phyloP scores from a whole-genome alignment of 768 basidiomycete genomes.

The Paxillus ammoniavirescens region DNA sequence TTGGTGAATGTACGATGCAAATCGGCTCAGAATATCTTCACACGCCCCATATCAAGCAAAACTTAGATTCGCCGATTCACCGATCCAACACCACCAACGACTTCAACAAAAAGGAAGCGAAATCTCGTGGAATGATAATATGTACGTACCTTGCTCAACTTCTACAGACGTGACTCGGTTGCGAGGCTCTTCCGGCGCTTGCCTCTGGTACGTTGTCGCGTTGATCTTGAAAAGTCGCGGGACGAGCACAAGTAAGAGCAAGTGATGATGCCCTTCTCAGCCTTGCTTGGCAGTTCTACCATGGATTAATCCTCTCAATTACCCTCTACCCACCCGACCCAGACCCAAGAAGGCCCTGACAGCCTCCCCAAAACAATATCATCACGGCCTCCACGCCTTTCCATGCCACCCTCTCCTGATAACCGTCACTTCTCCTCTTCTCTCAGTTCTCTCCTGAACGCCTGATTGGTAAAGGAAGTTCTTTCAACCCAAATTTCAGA shows the following conservation, averaged over 20 bases:
- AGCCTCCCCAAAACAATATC: constrained; percentile 21
- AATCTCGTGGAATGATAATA: constrained; percentile 5
- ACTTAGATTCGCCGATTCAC: constrained; percentile 29
- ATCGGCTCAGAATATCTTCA: constrained; percentile 27
- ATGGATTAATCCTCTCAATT: constrained; percentile 8
- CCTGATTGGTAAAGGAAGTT: too few relatives aligned
- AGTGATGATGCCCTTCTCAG: background rate
- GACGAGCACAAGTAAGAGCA: background rate
- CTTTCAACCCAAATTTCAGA: background rate
- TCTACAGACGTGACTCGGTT: too few relatives aligned
- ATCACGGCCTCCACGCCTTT: constrained; percentile 23
- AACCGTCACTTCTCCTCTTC: background rate
- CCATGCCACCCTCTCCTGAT: constrained; percentile 9
- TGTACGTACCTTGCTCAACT: constrained; percentile 15
- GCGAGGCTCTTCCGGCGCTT: too few relatives aligned
- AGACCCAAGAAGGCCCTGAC: constrained; percentile 17
- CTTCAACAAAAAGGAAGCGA: background rate
- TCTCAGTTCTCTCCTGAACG: background rate
- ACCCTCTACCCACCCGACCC: constrained; percentile 28
- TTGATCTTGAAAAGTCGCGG: background rate
- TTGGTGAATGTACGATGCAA: constrained; percentile 36
- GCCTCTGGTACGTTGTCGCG: too few relatives aligned
- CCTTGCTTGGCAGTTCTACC: constrained; percentile 10
- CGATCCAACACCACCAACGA: constrained; percentile 16
- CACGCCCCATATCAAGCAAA: constrained; percentile 20